Evolutionary conservation across 164 flowering plant species (phyloP).

Genomic region (Stephania japonica): DNA sequence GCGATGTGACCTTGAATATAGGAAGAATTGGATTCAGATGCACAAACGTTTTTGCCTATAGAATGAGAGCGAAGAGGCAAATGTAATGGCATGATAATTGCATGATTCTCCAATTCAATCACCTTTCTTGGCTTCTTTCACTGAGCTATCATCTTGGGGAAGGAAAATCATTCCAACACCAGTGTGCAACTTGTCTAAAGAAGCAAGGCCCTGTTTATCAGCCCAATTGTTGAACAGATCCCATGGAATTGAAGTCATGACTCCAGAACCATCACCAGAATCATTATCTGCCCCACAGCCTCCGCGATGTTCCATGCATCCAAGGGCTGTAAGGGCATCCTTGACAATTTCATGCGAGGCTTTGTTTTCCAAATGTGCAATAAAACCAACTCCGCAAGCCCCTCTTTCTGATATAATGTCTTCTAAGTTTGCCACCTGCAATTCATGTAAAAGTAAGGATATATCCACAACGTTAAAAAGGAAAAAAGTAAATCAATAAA

Average conservation of each 20-base stretch:
- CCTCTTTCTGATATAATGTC: conserved; percentile 94
- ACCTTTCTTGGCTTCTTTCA: conserved; percentile 81
- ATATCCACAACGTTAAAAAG: neutral
- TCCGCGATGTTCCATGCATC: conserved; percentile 99
- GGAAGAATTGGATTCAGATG: neutral
- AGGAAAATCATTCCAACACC: conserved; percentile 98
- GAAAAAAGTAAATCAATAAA: neutral
- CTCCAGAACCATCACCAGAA: conserved; percentile 98
- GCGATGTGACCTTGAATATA: neutral
- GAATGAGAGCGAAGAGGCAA: neutral
- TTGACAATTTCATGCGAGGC: conserved; percentile 64
- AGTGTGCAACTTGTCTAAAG: conserved; percentile 70
- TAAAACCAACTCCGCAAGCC: conserved; percentile 99
- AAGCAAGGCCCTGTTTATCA: conserved; percentile 55
- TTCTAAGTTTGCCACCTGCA: conserved; percentile 72
- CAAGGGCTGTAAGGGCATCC: conserved; percentile 91
- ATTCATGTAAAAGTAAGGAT: conserved; percentile 7
- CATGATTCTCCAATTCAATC: conserved; percentile 8
- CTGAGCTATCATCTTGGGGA: conserved; percentile 57
- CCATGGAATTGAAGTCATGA: conserved; percentile 99
- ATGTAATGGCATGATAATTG: conserved; percentile 9
- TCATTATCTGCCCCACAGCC: conserved; percentile 99
- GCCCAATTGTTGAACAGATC: conserved; percentile 84
- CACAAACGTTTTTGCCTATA: neutral
- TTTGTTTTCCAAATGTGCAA: conserved; percentile 83